Base-by-base conservation (phyloP, 2,329 filamentous ascomycete genomes). In the Paecilomyces sp. region DNA sequence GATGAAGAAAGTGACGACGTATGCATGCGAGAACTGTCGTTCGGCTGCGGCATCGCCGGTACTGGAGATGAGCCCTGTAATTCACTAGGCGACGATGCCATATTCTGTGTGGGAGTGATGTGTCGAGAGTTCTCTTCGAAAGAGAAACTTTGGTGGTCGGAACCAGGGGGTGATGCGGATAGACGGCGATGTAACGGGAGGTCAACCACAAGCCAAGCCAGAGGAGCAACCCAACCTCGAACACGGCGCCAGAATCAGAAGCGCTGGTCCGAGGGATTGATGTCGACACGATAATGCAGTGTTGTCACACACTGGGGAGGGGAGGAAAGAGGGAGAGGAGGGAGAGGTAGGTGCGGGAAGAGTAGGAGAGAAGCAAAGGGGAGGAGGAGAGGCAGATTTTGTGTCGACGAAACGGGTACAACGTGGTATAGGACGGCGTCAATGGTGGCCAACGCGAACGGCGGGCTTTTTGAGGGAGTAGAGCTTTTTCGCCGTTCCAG, bases 1-100 rank as follows among this genome's bases (percentile, higher is more conserved):
- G 77, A 78, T 25, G 79, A 82, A 13, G 75, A 76, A 22, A 75
- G 64, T 25, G 74, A 75, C 53, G 74, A 72, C 66, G 72, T 75
- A 62, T 76, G 73, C 63, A 71, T 69, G 68, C 70, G 72, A 65
- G 68, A 70, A 66, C 66, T 67, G 62, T 75, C 72, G 65, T 72
- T 74, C 9, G 75, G 74, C 57, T 75, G 71, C 59, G 75, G 74
- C 63, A 76, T 65, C 58, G 73, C 71, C 53, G 72, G 71, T 60
- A 76, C 72, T 56, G 75, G 74, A 58, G 66, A 70, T 60, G 74
- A 72, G 65, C 70, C 70, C 66, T 72, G 71, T 67, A 74, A 66
- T 30, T 72, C 72, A 63, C 68, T 67, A 63, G 61, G 60, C 58
- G 71, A 68, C 63, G 70, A 65, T 62, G 72, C 73, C 73, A 76